Conservation (phyloP, 306 rosid species). For the Arachis hypogaea region DNA sequence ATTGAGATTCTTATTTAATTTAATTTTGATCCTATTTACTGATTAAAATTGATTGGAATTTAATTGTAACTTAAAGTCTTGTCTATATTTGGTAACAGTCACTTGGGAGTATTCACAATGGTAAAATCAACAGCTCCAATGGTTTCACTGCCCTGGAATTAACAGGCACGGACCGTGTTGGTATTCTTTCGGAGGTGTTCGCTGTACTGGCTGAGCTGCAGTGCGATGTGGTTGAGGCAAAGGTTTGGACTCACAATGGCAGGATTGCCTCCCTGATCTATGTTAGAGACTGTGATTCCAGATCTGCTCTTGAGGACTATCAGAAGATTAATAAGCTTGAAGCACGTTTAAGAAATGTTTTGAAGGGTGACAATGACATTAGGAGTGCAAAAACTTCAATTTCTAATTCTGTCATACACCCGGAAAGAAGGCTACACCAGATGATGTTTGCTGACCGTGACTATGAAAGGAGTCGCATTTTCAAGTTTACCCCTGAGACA, state of each 20-base stretch:
- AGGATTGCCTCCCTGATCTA: conserved; percentile 72
- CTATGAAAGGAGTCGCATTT: conserved; percentile 71
- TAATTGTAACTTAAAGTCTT: background rate
- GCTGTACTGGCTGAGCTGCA: conserved; percentile 80
- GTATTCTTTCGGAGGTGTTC: conserved; percentile 90
- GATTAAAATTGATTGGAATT: background rate
- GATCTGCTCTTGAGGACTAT: conserved; percentile 64
- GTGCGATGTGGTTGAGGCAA: conserved; percentile 88
- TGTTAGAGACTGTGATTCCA: conserved; percentile 63
- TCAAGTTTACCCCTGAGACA: conserved; percentile 47
- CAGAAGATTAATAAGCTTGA: conserved; percentile 59
- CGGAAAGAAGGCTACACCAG: conserved; percentile 87
- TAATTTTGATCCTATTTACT: background rate
- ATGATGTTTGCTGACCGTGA: conserved; percentile 96
- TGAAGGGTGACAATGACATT: conserved; percentile 81
- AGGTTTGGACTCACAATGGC: conserved; percentile 96
- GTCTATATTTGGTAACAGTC: conserved; percentile 53
- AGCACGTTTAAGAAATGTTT: conserved; percentile 78
- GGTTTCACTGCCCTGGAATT: conserved; percentile 83
- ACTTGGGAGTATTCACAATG: conserved; percentile 64
- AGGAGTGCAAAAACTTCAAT: conserved; percentile 71
- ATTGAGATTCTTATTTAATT: background rate
- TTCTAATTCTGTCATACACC: conserved; percentile 62
- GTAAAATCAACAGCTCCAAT: conserved; percentile 43
- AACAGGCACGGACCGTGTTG: conserved; percentile 83